phyloP scores from a whole-genome alignment of 1,284 basidiomycete genomes.

The Fomitopsis betulina region DNA sequence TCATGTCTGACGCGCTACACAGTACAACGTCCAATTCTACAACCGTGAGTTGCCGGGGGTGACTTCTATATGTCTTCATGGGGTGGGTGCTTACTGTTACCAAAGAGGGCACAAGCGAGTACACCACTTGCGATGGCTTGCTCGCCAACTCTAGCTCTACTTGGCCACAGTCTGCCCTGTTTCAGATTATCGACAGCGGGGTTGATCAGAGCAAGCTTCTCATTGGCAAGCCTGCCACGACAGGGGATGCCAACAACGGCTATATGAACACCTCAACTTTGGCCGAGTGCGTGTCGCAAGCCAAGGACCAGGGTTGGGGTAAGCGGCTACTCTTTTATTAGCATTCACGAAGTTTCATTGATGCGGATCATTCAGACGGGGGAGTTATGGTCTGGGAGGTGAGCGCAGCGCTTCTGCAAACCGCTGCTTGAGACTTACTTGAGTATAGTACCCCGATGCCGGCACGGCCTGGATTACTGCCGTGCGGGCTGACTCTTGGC shows the following conservation, averaged over 20 bases:
- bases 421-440: background rate
- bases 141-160: conserved; percentile 46
- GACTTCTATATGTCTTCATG: background rate
- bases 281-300: conserved; percentile 49
- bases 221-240: conserved; percentile 59
- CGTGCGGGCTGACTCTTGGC: conserved; percentile 25
- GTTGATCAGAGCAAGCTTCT: conserved; percentile 46
- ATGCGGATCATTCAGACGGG: conserved; percentile 18
- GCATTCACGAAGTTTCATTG: background rate
- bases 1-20: no score
- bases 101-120: conserved; percentile 50
- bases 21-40: conserved; percentile 58
- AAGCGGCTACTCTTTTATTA: conserved; percentile 17
- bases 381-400: conserved; percentile 40
- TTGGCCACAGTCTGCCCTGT: conserved; percentile 48
- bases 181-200: conserved; percentile 60
- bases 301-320: conserved; percentile 56
- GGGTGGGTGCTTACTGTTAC: background rate
- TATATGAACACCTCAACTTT: conserved; percentile 49
- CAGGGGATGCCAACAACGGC: conserved; percentile 52
- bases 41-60: conserved; percentile 41
- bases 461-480: conserved; percentile 43
- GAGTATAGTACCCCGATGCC: conserved; percentile 36
- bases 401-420: background rate
- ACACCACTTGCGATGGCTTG: conserved; percentile 52